Evolutionary conservation across 139 green algal species (phyloP), one percentile per base, ranked within the genome.

Genomic region (Pseudopediastrum boryanum): DNA sequence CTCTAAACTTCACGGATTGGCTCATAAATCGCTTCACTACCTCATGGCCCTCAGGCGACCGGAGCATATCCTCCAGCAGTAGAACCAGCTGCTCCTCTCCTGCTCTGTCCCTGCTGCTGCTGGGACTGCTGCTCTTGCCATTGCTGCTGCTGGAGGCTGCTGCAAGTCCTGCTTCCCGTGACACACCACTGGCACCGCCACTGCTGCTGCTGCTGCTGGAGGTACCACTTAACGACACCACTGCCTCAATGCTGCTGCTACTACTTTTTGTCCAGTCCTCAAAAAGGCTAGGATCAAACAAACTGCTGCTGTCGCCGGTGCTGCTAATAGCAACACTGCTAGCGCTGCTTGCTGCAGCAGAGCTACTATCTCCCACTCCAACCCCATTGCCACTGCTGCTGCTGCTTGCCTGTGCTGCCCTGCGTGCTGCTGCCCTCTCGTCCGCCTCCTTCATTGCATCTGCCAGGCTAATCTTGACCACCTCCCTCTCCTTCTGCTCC

Each of bases 71-170:
- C 67, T 35, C 46, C 67, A 43, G 69, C 35, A n/a, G n/a, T n/a
- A 7, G 71, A 52, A n/a, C 52, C 38, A 36, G 54, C 71, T 5
- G 35, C n/a, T n/a, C 27, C 21, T 13, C 23, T 41, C 33, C 51
- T 66, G 50, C n/a, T 58, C 48, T 58, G 48, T n/a, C 48, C 19
- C 52, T 77, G 70, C 70, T 68, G 70, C 70, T 69, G 39, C 71
- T 69, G 69, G 8, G 41, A n/a, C 41, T 52, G 66, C 7, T 43
- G 66, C 41, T 27, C 10, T 65, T 27, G 56, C 19, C 8, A n/a
- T 8, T 27, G 25, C 56, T 65, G 56, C 56, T 65, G 56, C 25
- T 27, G 56, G 25, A 0, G 16, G 41, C 39, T 56, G 65, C 39
- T 74, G 54, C 54, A 65, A 39, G 12, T 7, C 54, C 54, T 7